Percentiles rank a stretch among this genome's conserved stretches.
Evolutionary conservation across 768 basidiomycete genomes (phyloP).

Genomic region (Phlegmacium glaucopus): DNA sequence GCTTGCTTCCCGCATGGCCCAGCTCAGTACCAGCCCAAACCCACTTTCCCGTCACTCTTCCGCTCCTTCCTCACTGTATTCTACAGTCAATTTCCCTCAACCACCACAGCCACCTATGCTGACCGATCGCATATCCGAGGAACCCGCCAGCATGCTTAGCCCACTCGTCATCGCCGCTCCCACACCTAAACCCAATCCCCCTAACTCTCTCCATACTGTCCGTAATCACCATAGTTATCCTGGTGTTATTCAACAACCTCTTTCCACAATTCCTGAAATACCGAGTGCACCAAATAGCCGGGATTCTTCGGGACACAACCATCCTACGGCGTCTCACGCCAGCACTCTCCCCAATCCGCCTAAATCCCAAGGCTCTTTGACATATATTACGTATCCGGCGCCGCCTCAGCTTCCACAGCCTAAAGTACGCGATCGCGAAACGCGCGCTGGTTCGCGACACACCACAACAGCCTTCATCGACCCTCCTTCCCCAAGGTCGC

Average conservation of each 20-base stretch:
- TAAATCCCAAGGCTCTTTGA: not conserved
- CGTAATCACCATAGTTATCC: slow-evolving; percentile 28
- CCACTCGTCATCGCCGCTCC: slow-evolving; percentile 33
- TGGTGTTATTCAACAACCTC: slow-evolving; percentile 25
- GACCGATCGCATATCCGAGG: slow-evolving; percentile 36
- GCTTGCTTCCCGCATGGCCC: slow-evolving; percentile 2
- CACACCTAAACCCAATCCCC: slow-evolving; percentile 27
- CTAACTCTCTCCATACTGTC: slow-evolving; percentile 16
- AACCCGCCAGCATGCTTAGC: slow-evolving; percentile 44
- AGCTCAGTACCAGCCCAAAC: slow-evolving; percentile 8
- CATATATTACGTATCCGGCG: not conserved
- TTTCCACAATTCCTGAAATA: slow-evolving; percentile 39
- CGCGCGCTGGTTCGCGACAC: slow-evolving; percentile 10
- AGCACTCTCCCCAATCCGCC: not conserved
- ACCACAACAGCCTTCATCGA: slow-evolving; percentile 13
- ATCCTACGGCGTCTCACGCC: slow-evolving; percentile 3
- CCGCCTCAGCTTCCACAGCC: not conserved
- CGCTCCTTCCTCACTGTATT: slow-evolving; percentile 9
- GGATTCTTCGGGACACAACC: slow-evolving; percentile 1
- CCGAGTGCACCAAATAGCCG: slow-evolving; percentile 4
- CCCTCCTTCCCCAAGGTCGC: slow-evolving; percentile 2
- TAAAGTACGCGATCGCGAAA: slow-evolving; percentile 1
- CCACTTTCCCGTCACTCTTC: slow-evolving; percentile 32
- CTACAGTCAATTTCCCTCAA: slow-evolving; percentile 16
- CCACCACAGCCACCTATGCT: slow-evolving; percentile 13